These are phyloP conservation scores for Fusarium sp. DNA, from an alignment of 2,329 filamentous ascomycete genomes.

Conservation along the genomic window DNA sequence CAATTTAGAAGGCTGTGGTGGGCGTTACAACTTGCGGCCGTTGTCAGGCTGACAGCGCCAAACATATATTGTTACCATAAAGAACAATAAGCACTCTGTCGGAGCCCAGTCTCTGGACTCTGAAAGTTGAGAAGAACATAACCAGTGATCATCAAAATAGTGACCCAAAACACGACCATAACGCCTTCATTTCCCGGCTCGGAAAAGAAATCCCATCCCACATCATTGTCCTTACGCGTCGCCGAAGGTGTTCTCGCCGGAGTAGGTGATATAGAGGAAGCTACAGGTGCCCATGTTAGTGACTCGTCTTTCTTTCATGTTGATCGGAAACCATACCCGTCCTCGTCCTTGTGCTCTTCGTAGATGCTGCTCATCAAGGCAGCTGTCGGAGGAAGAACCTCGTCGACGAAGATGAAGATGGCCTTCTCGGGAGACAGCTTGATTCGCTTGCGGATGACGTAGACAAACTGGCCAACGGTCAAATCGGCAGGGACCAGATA, in stretches of 20 bases:
- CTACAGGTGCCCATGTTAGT: constrained; percentile 57
- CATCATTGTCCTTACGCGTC: constrained; percentile 41
- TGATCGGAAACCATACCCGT: constrained; percentile 62
- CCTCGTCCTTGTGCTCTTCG: constrained; percentile 95
- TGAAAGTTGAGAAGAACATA: constrained; percentile 44
- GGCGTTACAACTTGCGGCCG: not conserved
- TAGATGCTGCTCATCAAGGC: constrained; percentile 99
- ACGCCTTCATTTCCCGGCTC: constrained; percentile 50
- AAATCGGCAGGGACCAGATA: constrained; percentile 97
- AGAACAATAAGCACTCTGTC: constrained; percentile 40
- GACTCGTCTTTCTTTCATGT: not conserved
- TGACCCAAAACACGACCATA: constrained; percentile 49
- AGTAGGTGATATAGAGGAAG: constrained; percentile 99
- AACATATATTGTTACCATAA: constrained; percentile 20
- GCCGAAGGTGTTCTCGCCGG: constrained; percentile 99
- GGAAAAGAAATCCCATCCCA: constrained; percentile 34
- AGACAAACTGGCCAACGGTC: constrained; percentile 99
- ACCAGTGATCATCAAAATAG: constrained; percentile 43
- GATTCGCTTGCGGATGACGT: constrained; percentile 99
- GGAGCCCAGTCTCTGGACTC: constrained; percentile 32
- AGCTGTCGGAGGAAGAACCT: constrained; percentile 94
- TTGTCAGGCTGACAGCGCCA: not conserved
- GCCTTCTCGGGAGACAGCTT: constrained; percentile 99
- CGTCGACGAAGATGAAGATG: constrained; percentile 99
- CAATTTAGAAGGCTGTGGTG: not conserved